Evolutionary conservation across 108 stramenopile genomes (phyloP).

Genomic region (Cyclotella baltica): DNA sequence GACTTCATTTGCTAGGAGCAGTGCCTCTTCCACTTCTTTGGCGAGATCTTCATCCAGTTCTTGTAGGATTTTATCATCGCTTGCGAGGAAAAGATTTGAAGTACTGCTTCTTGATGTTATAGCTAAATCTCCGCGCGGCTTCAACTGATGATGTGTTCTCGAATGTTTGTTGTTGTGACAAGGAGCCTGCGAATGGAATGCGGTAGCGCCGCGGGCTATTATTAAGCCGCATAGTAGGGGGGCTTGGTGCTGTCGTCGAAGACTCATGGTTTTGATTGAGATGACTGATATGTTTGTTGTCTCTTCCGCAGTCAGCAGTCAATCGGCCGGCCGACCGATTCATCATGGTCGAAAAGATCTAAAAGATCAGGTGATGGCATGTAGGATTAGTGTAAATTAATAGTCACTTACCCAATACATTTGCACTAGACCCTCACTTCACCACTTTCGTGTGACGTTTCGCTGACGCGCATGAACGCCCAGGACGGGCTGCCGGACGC

Average conservation of each 20-base stretch:
- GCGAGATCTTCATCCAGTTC: constrained; percentile 31
- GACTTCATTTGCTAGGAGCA: constrained; percentile 30
- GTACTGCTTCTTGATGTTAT: background rate
- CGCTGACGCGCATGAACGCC: too few relatives aligned
- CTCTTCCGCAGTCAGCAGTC: too few relatives aligned
- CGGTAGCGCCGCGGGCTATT: background rate
- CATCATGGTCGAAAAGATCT: background rate
- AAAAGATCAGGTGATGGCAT: too few relatives aligned
- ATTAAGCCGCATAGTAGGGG: background rate
- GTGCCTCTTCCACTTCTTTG: constrained; percentile 35
- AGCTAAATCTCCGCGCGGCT: background rate
- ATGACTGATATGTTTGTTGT: too few relatives aligned
- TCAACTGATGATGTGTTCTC: background rate
- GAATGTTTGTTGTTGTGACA: background rate
- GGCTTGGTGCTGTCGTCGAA: background rate
- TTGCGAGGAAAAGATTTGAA: background rate
- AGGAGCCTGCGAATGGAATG: background rate
- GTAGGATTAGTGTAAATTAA: too few relatives aligned
- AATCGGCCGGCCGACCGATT: background rate
- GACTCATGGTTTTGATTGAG: background rate
- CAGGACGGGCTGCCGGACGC: too few relatives aligned
- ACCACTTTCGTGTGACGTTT: too few relatives aligned
- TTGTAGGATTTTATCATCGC: constrained; percentile 10
- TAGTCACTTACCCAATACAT: too few relatives aligned
- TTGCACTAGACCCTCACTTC: too few relatives aligned